Evolutionary conservation across 805 yeast species (phyloP).

Genomic region (Sugiyamaella mastotermitis): DNA sequence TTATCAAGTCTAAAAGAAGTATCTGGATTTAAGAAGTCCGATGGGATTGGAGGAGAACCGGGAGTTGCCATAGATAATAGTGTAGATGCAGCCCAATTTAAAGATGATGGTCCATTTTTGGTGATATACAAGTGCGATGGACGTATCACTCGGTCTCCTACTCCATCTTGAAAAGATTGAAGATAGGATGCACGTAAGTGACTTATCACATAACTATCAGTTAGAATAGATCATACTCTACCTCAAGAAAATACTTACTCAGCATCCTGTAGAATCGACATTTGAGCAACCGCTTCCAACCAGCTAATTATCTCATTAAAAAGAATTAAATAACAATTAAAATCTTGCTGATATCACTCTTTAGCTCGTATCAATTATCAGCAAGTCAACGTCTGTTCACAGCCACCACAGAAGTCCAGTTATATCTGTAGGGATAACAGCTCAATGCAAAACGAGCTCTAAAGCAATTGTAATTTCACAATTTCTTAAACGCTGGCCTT

Average conservation of each 20-base stretch:
- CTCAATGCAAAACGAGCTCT: too few species aligned
- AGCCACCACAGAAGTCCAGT: too few species aligned
- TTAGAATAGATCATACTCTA: constrained; percentile 1
- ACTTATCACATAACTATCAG: constrained; percentile 24
- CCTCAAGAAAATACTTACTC: constrained; percentile 16
- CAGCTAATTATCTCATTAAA: too few species aligned
- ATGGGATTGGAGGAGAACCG: constrained; percentile 25
- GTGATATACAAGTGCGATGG: constrained; percentile 24
- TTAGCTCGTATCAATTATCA: too few species aligned
- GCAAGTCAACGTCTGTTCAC: too few species aligned
- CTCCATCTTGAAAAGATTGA: constrained; percentile 23
- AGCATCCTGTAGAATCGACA: constrained; percentile 27
- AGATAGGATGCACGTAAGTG: constrained; percentile 28
- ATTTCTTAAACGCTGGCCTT: too few species aligned
- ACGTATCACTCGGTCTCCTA: constrained; percentile 23
- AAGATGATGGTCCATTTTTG: constrained; percentile 20
- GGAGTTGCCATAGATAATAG: constrained; percentile 18
- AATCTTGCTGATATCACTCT: too few species aligned
- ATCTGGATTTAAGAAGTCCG: constrained; percentile 8
- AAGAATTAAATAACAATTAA: too few species aligned
- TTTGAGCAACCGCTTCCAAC: too few species aligned
- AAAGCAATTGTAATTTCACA: too few species aligned
- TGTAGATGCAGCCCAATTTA: constrained; percentile 22
- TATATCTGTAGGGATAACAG: too few species aligned
- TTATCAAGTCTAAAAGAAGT: too few species aligned